Percentiles rank a stretch among this genome's conserved stretches.
phyloP scores from a whole-genome alignment of 108 stramenopile genomes.

The Stephanodiscus minutulus region DNA sequence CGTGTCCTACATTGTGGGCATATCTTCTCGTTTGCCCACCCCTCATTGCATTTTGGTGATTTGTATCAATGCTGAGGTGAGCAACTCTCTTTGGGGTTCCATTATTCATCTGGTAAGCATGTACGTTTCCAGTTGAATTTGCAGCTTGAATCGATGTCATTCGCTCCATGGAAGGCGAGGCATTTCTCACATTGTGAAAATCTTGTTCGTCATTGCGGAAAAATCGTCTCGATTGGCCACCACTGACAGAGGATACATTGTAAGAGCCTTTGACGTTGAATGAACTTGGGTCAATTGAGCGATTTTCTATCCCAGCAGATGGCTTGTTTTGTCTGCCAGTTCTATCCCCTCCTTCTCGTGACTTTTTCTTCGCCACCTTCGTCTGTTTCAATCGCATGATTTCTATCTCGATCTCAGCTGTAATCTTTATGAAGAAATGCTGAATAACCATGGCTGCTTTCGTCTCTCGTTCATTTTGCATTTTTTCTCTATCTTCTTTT shows the following conservation, averaged over 20 bases:
- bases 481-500: background rate
- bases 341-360: background rate
- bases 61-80: too few relatives aligned
- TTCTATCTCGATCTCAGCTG: slow-evolving; percentile 68
- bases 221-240: background rate
- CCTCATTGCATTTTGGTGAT: too few relatives aligned
- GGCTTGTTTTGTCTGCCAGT: background rate
- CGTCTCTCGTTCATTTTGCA: slow-evolving; percentile 41
- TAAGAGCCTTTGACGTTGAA: background rate
- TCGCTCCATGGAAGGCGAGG: too few relatives aligned
- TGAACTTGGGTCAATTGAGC: background rate
- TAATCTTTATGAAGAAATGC: slow-evolving; percentile 71
- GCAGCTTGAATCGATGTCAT: too few relatives aligned
- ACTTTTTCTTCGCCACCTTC: background rate
- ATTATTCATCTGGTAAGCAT: too few relatives aligned
- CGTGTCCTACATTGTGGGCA: too few relatives aligned
- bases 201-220: background rate
- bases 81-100: too few relatives aligned
- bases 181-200: background rate
- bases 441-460: slow-evolving; percentile 68
- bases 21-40: too few relatives aligned
- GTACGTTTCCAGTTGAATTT: too few relatives aligned
- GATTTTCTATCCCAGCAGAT: background rate
- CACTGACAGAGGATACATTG: background rate
- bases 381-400: slow-evolving; percentile 47